phyloP scores from a whole-genome alignment of 2,329 filamentous ascomycete genomes.

The Aureobasidium sp. region DNA sequence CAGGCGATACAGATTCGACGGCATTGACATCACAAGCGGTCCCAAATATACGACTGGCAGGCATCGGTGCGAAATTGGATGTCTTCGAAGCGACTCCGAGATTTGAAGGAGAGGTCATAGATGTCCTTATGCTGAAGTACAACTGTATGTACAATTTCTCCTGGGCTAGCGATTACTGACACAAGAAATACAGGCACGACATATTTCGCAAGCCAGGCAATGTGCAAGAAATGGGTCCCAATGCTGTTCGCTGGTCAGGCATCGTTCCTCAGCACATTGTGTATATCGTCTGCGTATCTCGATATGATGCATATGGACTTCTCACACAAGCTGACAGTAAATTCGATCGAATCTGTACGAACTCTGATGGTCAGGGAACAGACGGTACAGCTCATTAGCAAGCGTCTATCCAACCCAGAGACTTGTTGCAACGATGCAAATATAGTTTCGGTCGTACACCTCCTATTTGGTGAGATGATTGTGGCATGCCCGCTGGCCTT shows the following conservation, averaged over 20 bases:
- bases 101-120: constrained; percentile 16
- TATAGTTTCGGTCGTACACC: constrained; percentile 28
- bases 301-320: constrained; percentile 27
- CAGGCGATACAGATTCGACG: background rate
- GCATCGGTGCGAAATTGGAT: constrained; percentile 3
- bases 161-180: background rate
- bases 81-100: constrained; percentile 4
- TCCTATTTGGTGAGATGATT: constrained; percentile 28
- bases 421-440: constrained; percentile 25
- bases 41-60: background rate
- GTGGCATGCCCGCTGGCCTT: constrained; percentile 23
- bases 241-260: constrained; percentile 22
- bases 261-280: constrained; percentile 28
- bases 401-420: constrained; percentile 23
- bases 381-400: constrained; percentile 22
- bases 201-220: constrained; percentile 25
- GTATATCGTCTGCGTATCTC: constrained; percentile 28
- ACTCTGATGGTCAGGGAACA: constrained; percentile 13
- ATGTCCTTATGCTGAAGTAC: constrained; percentile 25
- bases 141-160: constrained; percentile 21
- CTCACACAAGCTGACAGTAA: background rate
- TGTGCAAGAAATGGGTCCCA: constrained; percentile 26
- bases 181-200: constrained; percentile 19
- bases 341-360: constrained; percentile 8
- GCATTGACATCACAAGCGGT: background rate